These are phyloP conservation scores for Inosperma sp. DNA, from an alignment of 768 basidiomycete species.

Conservation along the genomic window DNA sequence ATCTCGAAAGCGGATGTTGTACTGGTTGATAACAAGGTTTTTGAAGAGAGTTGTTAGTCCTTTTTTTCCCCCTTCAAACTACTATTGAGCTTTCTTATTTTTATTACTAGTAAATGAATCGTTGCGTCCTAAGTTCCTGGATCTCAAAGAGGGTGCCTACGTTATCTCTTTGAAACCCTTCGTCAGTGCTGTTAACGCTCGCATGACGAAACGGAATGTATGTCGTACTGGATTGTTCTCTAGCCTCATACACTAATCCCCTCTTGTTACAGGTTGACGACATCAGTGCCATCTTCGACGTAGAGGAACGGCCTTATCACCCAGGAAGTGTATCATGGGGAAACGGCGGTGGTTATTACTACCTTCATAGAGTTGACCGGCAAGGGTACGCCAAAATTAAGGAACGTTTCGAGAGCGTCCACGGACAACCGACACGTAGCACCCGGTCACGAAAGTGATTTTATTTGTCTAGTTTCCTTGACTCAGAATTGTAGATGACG, in stretches of 20 bases:
- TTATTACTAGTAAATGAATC: constrained; percentile 71
- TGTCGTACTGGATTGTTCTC: constrained; percentile 21
- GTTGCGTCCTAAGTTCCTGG: constrained; percentile 84
- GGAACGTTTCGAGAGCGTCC: constrained; percentile 51
- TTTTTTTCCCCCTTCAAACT: constrained; percentile 3
- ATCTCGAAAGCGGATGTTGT: constrained; percentile 86
- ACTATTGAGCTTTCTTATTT: neutral
- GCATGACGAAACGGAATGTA: constrained; percentile 82
- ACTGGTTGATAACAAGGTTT: constrained; percentile 85
- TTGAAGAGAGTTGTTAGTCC: constrained; percentile 63
- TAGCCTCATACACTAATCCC: constrained; percentile 7
- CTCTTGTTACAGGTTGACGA: constrained; percentile 54
- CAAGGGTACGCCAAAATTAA: constrained; percentile 60
- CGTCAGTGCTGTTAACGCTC: constrained; percentile 63
- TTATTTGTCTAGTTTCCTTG: neutral
- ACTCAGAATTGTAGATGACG: neutral
- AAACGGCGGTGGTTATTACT: constrained; percentile 63
- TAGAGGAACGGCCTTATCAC: constrained; percentile 60
- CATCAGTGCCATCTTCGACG: constrained; percentile 78
- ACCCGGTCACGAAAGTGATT: constrained; percentile 29
- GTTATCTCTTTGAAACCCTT: constrained; percentile 89
- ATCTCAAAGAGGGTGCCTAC: constrained; percentile 88
- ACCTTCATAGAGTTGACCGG: constrained; percentile 73
- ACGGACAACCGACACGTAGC: constrained; percentile 27
- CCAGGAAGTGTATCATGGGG: constrained; percentile 83